Evolutionary conservation across 2,329 filamentous ascomycete genomes (phyloP).

Genomic region (Helotiales sp.): DNA sequence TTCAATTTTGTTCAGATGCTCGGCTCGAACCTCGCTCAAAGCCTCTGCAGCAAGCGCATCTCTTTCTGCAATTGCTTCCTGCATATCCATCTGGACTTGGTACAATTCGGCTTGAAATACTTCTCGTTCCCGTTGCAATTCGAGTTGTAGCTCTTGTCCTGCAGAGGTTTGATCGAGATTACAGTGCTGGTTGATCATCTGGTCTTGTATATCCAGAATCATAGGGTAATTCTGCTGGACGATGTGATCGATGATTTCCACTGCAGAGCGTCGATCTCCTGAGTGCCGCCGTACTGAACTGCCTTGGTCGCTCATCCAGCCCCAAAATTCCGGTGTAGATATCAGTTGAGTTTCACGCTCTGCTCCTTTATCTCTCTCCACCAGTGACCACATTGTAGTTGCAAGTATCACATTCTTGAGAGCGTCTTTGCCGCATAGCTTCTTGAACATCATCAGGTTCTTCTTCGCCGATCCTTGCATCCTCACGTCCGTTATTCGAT

Average conservation of each 20-base stretch:
- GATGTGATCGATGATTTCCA: not conserved
- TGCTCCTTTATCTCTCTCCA: not conserved
- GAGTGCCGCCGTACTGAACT: not conserved
- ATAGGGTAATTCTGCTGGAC: not conserved
- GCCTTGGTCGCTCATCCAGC: not conserved
- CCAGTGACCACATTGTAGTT: not conserved
- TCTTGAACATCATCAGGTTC: slow-evolving; percentile 40
- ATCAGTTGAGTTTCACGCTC: not conserved
- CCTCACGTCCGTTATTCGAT: slow-evolving; percentile 38
- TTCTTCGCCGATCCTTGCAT: slow-evolving; percentile 36
- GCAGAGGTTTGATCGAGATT: not conserved
- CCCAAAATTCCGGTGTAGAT: slow-evolving; percentile 2
- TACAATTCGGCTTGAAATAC: not conserved
- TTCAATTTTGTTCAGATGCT: not conserved
- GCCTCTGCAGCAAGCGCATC: not conserved
- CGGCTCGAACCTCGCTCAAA: not conserved
- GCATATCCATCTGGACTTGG: not conserved
- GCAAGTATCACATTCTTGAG: not conserved
- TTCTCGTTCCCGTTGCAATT: not conserved
- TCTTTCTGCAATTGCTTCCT: not conserved
- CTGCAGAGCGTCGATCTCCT: not conserved
- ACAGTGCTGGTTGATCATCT: not conserved
- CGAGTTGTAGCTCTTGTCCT: not conserved
- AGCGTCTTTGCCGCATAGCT: slow-evolving; percentile 32
- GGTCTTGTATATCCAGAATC: not conserved